These are phyloP conservation scores for Lactarius quietus DNA, from an alignment of 768 basidiomycete species.

Conservation along the genomic window DNA sequence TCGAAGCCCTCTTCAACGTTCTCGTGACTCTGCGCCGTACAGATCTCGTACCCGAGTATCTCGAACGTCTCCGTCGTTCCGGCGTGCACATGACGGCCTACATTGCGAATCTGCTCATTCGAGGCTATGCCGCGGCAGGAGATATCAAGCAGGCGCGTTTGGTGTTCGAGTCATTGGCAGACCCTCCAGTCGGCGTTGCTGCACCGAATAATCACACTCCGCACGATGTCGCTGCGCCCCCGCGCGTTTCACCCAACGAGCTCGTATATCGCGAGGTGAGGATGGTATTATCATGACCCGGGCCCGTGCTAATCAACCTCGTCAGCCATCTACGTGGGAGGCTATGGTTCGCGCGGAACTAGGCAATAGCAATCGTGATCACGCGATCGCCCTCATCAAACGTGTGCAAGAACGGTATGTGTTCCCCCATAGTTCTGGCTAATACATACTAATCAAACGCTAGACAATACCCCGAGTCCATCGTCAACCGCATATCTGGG, in stretches of 20 bases:
- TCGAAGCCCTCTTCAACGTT: conserved; percentile 88
- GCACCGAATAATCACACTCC: conserved; percentile 85
- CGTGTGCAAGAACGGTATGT: conserved; percentile 68
- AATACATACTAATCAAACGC: conserved; percentile 20
- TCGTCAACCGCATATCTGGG: conserved; percentile 74
- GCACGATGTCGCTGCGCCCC: conserved; percentile 46
- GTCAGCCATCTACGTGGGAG: conserved; percentile 89
- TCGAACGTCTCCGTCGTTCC: conserved; percentile 53
- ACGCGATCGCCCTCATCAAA: conserved; percentile 64
- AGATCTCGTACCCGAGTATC: conserved; percentile 70
- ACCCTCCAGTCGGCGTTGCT: conserved; percentile 81
- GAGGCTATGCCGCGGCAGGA: conserved; percentile 63
- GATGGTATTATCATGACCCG: conserved; percentile 17
- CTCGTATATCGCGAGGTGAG: conserved; percentile 81
- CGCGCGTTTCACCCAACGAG: conserved; percentile 41
- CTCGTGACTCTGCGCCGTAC: conserved; percentile 72
- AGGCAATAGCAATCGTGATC: conserved; percentile 65
- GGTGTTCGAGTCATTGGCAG: conserved; percentile 76
- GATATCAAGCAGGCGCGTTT: conserved; percentile 66
- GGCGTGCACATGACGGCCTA: conserved; percentile 92
- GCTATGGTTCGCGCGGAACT: conserved; percentile 93
- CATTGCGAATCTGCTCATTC: conserved; percentile 83
- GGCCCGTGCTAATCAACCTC: conserved; percentile 7
- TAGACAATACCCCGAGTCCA: conserved; percentile 74
- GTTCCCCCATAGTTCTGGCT: not conserved